A percentile compares a stretch with the other conserved stretches of the same genome.
These are phyloP conservation scores for Wickerhamomyces sp. DNA, from an alignment of 1,139 yeast species.

Conservation along the genomic window DNA sequence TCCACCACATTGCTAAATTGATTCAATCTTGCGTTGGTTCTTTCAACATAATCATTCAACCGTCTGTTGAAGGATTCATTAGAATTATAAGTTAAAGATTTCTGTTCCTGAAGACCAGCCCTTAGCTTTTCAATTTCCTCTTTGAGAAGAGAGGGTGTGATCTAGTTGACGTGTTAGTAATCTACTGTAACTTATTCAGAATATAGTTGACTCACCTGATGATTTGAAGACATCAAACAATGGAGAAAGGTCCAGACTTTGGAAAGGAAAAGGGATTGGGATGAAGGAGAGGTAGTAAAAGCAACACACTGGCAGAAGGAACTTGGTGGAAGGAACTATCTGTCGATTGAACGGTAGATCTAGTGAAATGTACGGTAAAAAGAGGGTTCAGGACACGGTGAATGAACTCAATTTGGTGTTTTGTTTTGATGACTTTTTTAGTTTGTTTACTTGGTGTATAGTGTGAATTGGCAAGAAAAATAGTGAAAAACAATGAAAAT, in stretches of 20 bases:
- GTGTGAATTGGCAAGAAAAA: background rate
- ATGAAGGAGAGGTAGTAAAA: no score
- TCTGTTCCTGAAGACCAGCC: conserved; percentile 17
- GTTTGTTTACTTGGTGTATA: conserved; percentile 1
- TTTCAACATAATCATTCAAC: conserved; percentile 19
- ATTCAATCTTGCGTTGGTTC: conserved; percentile 16
- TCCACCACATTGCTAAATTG: conserved; percentile 20
- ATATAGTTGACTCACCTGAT: background rate
- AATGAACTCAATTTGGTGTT: no score
- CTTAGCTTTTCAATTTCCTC: conserved; percentile 23
- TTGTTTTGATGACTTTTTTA: background rate
- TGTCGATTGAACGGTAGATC: background rate
- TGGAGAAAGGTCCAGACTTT: no score
- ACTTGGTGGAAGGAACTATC: background rate
- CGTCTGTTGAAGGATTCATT: conserved; percentile 19
- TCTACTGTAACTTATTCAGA: background rate
- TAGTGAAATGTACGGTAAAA: background rate
- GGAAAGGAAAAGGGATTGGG: no score
- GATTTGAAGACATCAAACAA: background rate
- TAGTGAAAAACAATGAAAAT: background rate
- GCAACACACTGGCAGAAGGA: background rate
- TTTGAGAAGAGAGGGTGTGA: conserved; percentile 13
- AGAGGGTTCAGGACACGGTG: background rate
- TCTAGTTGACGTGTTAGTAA: conserved; percentile 1
- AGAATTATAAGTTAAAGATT: conserved; percentile 9